Conservation (phyloP, 139 green algal genomes). For the Chlorella sp. region DNA sequence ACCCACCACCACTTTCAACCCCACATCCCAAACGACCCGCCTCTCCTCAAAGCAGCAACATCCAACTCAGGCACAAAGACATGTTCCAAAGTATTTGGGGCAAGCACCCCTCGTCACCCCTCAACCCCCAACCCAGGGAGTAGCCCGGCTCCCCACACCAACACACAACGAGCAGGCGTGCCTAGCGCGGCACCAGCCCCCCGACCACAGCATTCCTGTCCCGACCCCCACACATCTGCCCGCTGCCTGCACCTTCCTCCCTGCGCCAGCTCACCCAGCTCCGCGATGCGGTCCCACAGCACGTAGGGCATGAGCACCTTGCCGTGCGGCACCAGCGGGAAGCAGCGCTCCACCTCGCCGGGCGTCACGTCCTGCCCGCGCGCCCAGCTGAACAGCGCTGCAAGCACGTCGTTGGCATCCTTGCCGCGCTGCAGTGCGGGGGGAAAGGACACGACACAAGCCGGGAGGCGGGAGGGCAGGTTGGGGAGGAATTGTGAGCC, state of each 20-base stretch:
- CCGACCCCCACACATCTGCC: no score
- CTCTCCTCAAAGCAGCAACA: neutral
- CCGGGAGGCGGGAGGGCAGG: neutral
- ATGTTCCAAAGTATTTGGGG: no score
- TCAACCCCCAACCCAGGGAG: no score
- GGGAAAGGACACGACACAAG: neutral
- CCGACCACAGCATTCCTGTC: no score
- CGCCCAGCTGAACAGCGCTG: constrained; percentile 38
- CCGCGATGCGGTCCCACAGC: constrained; percentile 21
- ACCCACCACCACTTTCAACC: neutral
- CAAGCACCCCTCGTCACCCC: no score
- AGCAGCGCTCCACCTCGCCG: constrained; percentile 23
- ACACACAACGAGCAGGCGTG: no score
- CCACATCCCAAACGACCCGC: neutral
- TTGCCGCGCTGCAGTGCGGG: constrained; percentile 22
- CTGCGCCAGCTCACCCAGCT: constrained; percentile 9
- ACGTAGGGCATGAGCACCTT: constrained; percentile 27
- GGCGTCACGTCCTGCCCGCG: neutral
- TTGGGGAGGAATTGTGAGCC: neutral
- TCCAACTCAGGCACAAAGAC: no score
- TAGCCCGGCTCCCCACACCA: no score
- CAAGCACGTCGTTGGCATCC: constrained; percentile 25
- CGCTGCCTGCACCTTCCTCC: no score
- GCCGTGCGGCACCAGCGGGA: constrained; percentile 40
- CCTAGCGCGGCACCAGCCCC: no score